Conservation (phyloP, 805 yeast species). For the Wickerhamia fluorescens region DNA sequence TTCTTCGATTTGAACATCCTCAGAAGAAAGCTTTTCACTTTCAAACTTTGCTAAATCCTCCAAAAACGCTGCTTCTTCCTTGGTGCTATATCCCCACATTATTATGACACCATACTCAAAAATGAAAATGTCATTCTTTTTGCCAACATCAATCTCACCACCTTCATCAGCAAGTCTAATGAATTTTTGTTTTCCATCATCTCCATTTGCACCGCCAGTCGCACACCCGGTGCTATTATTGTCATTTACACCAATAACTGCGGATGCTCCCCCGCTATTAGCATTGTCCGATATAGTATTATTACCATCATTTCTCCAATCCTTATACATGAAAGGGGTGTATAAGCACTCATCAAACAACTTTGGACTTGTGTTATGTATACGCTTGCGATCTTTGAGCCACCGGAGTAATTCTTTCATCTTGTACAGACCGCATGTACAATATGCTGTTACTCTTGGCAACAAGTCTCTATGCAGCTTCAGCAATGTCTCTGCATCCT, state of each 20-base stretch:
- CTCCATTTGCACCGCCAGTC: too few species aligned
- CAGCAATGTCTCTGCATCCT: constrained; percentile 89
- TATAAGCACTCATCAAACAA: constrained; percentile 91
- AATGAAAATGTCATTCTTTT: constrained; percentile 72
- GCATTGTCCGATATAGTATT: too few species aligned
- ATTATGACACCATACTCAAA: constrained; percentile 98
- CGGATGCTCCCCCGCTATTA: constrained; percentile 6
- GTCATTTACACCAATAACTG: too few species aligned
- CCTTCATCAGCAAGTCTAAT: constrained; percentile 88
- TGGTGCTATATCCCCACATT: constrained; percentile 87
- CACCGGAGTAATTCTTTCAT: constrained; percentile 84
- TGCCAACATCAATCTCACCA: constrained; percentile 86
- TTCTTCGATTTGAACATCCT: constrained; percentile 91
- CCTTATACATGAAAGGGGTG: constrained; percentile 80
- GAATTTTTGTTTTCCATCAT: constrained; percentile 20
- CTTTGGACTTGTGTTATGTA: constrained; percentile 75
- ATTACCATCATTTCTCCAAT: constrained; percentile 55
- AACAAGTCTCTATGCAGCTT: constrained; percentile 76
- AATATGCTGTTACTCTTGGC: constrained; percentile 93
- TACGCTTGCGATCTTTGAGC: constrained; percentile 69
- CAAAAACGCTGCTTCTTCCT: constrained; percentile 77
- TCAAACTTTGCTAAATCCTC: constrained; percentile 86
- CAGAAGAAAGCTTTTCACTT: constrained; percentile 82
- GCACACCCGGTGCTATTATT: too few species aligned
- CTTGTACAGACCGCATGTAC: constrained; percentile 88